phyloP scores from a whole-genome alignment of 805 yeast genomes.

The Hanseniaspora taiwanica region DNA sequence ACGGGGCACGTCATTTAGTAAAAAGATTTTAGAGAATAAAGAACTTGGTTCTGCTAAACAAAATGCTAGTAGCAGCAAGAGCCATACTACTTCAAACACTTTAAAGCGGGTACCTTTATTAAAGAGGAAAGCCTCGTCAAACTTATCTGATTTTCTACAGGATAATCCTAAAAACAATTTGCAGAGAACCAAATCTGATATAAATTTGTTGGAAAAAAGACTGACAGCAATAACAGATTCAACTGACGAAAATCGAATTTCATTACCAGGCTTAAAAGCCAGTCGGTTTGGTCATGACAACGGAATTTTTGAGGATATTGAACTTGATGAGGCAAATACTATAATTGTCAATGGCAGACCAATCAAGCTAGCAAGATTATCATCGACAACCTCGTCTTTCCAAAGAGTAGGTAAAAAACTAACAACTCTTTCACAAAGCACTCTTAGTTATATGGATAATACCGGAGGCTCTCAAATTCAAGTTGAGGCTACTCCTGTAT shows the following conservation, averaged over 20 bases:
- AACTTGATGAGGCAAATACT: slow-evolving; percentile 13
- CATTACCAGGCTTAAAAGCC: slow-evolving; percentile 2
- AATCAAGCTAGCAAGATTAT: slow-evolving; percentile 19
- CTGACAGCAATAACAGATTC: neutral
- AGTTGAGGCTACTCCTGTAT: neutral
- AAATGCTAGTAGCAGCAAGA: too few relatives aligned
- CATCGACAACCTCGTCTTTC: slow-evolving; percentile 10
- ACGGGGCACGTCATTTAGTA: slow-evolving; percentile 33
- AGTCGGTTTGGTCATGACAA: neutral
- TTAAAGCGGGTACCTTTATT: slow-evolving; percentile 1
- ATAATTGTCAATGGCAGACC: slow-evolving; percentile 14
- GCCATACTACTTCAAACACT: neutral
- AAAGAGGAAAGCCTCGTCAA: slow-evolving; percentile 1
- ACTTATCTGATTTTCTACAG: slow-evolving; percentile 2
- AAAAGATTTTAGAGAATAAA: slow-evolving; percentile 2
- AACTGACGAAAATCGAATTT: slow-evolving; percentile 3
- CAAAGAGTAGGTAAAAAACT: slow-evolving; percentile 5
- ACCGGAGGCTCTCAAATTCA: neutral
- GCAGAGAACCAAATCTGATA: neutral
- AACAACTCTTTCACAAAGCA: neutral
- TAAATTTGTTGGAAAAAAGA: neutral
- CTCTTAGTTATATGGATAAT: slow-evolving; percentile 1
- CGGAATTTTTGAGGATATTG: slow-evolving; percentile 12
- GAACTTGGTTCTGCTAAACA: too few relatives aligned
- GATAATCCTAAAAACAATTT: slow-evolving; percentile 1